phyloP scores from a whole-genome alignment of 768 basidiomycete genomes.

The Terana coerulea region DNA sequence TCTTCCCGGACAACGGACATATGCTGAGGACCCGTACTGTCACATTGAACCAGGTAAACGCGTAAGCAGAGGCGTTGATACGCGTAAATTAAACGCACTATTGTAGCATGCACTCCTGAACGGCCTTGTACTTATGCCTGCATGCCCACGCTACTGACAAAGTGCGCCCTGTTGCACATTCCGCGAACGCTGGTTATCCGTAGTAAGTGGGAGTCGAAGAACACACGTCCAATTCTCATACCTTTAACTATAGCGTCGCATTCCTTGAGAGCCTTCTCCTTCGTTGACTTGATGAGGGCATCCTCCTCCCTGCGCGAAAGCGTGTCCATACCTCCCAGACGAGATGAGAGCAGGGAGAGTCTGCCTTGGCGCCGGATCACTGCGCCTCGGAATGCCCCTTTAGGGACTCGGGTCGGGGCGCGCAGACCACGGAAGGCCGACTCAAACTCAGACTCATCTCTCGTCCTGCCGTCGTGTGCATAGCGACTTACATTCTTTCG shows the following conservation, averaged over 20 bases:
- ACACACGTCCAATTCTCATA: slow-evolving; percentile 21
- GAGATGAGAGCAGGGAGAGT: background rate
- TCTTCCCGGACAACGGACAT: slow-evolving; percentile 72
- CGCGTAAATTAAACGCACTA: slow-evolving; percentile 55
- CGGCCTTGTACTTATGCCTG: slow-evolving; percentile 56
- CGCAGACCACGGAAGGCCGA: background rate
- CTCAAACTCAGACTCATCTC: background rate
- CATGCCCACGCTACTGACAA: slow-evolving; percentile 87
- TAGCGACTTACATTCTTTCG: no score
- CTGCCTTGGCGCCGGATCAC: background rate
- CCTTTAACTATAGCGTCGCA: slow-evolving; percentile 78
- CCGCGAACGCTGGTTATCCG: slow-evolving; percentile 62
- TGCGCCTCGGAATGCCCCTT: slow-evolving; percentile 1
- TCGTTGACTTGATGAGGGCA: slow-evolving; percentile 76
- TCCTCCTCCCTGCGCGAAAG: slow-evolving; percentile 89
- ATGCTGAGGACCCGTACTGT: slow-evolving; percentile 67
- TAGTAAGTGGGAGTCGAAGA: background rate
- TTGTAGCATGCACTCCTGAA: slow-evolving; percentile 78
- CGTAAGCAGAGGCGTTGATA: background rate
- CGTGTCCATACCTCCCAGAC: slow-evolving; percentile 58
- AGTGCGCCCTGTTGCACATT: slow-evolving; percentile 78
- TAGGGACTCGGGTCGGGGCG: background rate
- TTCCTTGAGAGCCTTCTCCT: slow-evolving; percentile 72
- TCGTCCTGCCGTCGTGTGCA: no score
- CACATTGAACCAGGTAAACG: background rate